Evolutionary conservation across 371 early-diverging fungal genomes (phyloP).

Genomic region (Lichtheimia corymbifera): DNA sequence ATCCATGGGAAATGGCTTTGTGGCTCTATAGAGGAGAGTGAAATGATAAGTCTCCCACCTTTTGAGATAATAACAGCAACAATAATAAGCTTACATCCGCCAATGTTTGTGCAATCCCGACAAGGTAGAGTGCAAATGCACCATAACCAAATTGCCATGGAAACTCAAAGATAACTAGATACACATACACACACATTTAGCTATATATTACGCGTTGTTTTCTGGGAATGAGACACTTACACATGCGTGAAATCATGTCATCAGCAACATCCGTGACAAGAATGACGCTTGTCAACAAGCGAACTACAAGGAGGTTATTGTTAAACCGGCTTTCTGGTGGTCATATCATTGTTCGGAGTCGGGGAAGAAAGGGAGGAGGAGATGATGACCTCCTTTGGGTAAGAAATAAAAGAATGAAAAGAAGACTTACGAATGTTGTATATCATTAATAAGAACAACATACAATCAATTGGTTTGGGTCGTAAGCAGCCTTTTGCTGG

Average conservation of each 20-base stretch:
- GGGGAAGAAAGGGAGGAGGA: background rate
- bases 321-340: background rate
- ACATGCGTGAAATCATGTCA: constrained; percentile 23
- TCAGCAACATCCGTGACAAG: constrained; percentile 24
- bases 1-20: constrained; percentile 29
- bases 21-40: constrained; percentile 21
- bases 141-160: constrained; percentile 26
- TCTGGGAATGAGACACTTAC: constrained; percentile 7
- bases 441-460: constrained; percentile 19
- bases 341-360: too few species aligned
- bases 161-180: constrained; percentile 15
- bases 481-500: constrained; percentile 19
- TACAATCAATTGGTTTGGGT: constrained; percentile 27
- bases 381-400: too few species aligned
- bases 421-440: constrained; percentile 22
- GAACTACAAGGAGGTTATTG: constrained; percentile 12
- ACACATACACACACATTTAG: background rate
- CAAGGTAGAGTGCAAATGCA: constrained; percentile 22
- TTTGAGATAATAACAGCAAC: background rate
- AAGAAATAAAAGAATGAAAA: background rate
- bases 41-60: too few species aligned
- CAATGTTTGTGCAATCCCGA: constrained; percentile 31
- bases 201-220: background rate
- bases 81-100: constrained; percentile 14
- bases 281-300: constrained; percentile 23